Conservation (phyloP, 1,284 basidiomycete species). For the Ganoderma sinense region DNA sequence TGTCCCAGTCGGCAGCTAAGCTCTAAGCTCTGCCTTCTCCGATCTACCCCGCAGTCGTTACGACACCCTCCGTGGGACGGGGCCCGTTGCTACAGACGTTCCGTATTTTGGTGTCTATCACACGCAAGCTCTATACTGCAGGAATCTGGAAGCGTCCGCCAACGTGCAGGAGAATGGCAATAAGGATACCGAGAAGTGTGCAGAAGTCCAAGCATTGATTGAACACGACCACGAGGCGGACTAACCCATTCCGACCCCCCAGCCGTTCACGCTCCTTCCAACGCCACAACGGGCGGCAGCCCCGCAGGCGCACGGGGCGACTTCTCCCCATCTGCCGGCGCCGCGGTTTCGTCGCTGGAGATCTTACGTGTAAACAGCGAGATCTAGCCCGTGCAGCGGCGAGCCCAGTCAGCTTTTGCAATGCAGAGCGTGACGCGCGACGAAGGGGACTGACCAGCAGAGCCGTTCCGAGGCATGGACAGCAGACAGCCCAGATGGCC, state of each 20-base stretch:
- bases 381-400: slow-evolving; percentile 32
- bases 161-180: slow-evolving; percentile 23
- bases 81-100: background rate
- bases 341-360: slow-evolving; percentile 25
- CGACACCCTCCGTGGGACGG: background rate
- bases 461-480: slow-evolving; percentile 45
- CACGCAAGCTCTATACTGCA: slow-evolving; percentile 25
- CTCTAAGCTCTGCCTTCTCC: slow-evolving; percentile 13
- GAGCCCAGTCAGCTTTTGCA: slow-evolving; percentile 13
- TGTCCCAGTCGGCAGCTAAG: slow-evolving; percentile 8
- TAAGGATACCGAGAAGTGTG: slow-evolving; percentile 29
- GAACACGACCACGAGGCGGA: slow-evolving; percentile 27
- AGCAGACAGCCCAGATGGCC: slow-evolving; percentile 46
- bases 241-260: slow-evolving; percentile 28
- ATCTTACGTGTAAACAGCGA: slow-evolving; percentile 40
- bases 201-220: slow-evolving; percentile 18
- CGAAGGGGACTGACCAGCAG: slow-evolving; percentile 42
- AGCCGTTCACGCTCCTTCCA: slow-evolving; percentile 29
- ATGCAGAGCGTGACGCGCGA: slow-evolving; percentile 1
- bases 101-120: slow-evolving; percentile 17
- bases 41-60: slow-evolving; percentile 3
- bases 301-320: slow-evolving; percentile 13
- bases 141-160: slow-evolving; percentile 16
- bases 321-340: slow-evolving; percentile 23
- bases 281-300: slow-evolving; percentile 9